Evolutionary conservation across 2,329 filamentous ascomycete genomes (phyloP).

Genomic region (Lasiodiplodia sp.): DNA sequence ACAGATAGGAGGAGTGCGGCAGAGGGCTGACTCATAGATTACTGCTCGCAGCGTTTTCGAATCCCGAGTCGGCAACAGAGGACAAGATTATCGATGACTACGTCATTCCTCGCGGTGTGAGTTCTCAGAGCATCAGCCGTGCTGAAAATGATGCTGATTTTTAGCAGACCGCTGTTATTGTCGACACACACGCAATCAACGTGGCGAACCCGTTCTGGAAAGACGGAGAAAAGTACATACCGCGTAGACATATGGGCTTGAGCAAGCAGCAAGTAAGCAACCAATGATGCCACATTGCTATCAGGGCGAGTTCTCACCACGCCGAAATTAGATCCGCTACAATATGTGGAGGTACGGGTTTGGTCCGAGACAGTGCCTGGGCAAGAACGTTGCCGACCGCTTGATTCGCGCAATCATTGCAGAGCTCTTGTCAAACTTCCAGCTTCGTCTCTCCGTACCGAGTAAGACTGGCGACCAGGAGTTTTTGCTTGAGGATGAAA

Average conservation of each 20-base stretch:
- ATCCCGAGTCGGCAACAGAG: constrained; percentile 51
- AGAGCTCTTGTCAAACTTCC: not conserved
- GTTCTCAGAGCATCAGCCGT: no score
- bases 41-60: constrained; percentile 45
- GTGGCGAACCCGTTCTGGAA: constrained; percentile 50
- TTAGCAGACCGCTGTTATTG: constrained; percentile 47
- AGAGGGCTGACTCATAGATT: not conserved
- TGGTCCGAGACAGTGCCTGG: constrained; percentile 54
- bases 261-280: not conserved
- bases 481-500: no score
- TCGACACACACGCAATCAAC: constrained; percentile 56
- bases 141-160: no score
- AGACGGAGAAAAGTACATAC: constrained; percentile 47
- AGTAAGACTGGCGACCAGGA: no score
- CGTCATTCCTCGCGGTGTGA: constrained; percentile 44
- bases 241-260: constrained; percentile 35
- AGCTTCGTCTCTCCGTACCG: no score
- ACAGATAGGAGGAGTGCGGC: constrained; percentile 30
- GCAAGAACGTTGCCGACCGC: constrained; percentile 51
- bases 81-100: constrained; percentile 33
- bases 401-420: constrained; percentile 37
- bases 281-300: no score
- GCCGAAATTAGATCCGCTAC: constrained; percentile 41
- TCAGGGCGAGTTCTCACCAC: not conserved
- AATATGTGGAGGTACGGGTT: constrained; percentile 56